Base-by-base conservation (phyloP, 2,329 filamentous ascomycete species). In the Botryosphaeria dothidea region DNA sequence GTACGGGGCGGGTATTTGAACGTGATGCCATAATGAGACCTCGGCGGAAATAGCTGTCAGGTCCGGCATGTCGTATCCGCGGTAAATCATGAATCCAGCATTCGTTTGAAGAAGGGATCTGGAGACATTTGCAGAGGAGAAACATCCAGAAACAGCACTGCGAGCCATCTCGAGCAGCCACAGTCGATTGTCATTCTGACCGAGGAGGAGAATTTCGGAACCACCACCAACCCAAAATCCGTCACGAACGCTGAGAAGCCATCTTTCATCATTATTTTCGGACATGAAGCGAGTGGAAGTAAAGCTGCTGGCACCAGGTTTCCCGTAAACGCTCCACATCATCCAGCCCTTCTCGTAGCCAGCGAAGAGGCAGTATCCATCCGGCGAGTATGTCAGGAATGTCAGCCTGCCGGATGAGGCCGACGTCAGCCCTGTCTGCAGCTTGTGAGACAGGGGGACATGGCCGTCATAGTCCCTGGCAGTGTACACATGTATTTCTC, bases 271-370 rank as follows among this genome's bases (percentile, higher is more conserved):
- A 71, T 95, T 94, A 6, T 80, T 79, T 56, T 84, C 80, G 2
- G 89, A 87, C 41, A 92, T 82, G 2, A 80, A 78, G 27, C 83
- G 81, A 71, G 96, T 91, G 13, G 86, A 84, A 6, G 85, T 84
- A 75, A 98, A 98, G 73, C 92, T 97, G 70, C 88, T 92, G 64
- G 90, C 93, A 15, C 93, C 90, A 2, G 90, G 85, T 77, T 97
- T 97, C 36, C 95, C 95, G 77, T 96, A 99, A 41, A 98, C 95
- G 75, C 94, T 98, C 94, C 94, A 99, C 52, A 89, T 94, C 4
- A 92, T 90, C 95, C 95, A 99, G 0, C 95, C 96, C 66, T 90
- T 88, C 71, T 95, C 90, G 73, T 94, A 98, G 1, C 94, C 95
- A 48, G 91, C 93, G 77, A 99, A 97, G 8, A 99, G 84, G 75